Evolutionary conservation across 441 rosid species (phyloP), one percentile per base, ranked within the genome.

Genomic region (Erodium moschatum): DNA sequence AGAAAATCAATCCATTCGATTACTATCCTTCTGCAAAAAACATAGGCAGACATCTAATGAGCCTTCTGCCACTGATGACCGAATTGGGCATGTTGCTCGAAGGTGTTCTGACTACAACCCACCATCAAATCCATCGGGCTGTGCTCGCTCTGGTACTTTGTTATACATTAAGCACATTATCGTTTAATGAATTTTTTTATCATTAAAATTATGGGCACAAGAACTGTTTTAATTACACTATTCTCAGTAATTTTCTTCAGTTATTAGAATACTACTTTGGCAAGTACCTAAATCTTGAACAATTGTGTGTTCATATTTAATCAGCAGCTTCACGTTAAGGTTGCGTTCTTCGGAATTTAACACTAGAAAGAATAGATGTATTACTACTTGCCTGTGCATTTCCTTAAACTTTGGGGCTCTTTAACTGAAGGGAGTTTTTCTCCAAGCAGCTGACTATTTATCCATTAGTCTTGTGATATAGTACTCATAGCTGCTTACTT

Each of bases 11-110:
- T 89, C 96, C 81, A 90, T 92, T 79, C 99, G 92, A 29, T 80
- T 92, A 13, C 90, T 95, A 70, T 95, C 99, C 67, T 95, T 87
- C 75, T 95, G 99, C 85, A 95, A 90, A 87, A 89, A 81, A 88
- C 99, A 95, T 75, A 88, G 83, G 68, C 95, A 87, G 69, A 88
- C 95, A 77, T 81, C 91, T 61, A 86, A 87, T 80, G 89, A 86
- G 73, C 87, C 82, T 54, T 76, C 77, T 66, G 82, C 81, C 6
- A 67, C 77, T 68, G 93, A 87, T 61, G 91, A 88, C 77, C 78
- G 84, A 60, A 73, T 80, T 78, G 77, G 83, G 79, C 84, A 80
- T 77, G 73, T 76, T 65, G 72, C 76, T 70, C 87, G 71, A 65
- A 84, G 74, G 70, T 86, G 83, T 75, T 78, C 89, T 64, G 88